Percentiles rank a stretch among this genome's conserved stretches.
These are phyloP conservation scores for Colletotrichum euphorbiae DNA, from an alignment of 2,329 filamentous ascomycete genomes.

Conservation along the genomic window DNA sequence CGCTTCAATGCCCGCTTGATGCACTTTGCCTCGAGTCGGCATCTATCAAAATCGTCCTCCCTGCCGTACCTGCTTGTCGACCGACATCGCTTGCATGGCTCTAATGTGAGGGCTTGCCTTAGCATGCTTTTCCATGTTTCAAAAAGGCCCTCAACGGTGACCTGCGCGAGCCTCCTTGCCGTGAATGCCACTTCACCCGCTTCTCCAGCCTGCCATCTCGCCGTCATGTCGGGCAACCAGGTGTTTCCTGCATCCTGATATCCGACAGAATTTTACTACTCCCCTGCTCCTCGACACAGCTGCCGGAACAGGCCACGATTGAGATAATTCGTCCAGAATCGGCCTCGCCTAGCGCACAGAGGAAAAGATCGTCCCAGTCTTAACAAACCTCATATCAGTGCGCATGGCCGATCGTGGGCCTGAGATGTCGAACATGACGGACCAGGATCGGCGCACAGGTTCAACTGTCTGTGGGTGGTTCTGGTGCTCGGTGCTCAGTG, in stretches of 20 bases:
- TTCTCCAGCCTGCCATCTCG: constrained; percentile 3
- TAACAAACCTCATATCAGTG: constrained; percentile 19
- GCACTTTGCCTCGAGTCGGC: constrained; percentile 25
- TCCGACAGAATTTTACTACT: neutral
- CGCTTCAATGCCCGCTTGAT: constrained; percentile 25
- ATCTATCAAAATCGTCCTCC: constrained; percentile 19
- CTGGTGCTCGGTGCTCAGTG: constrained; percentile 25
- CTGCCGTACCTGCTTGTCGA: constrained; percentile 21
- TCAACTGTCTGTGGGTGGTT: constrained; percentile 36
- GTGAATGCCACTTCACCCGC: constrained; percentile 16
- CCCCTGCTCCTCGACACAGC: neutral
- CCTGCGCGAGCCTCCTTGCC: constrained; percentile 3
- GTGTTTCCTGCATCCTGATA: constrained; percentile 7
- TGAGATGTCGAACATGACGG: constrained; percentile 30
- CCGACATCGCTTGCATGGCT: constrained; percentile 15
- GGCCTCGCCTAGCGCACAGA: constrained; percentile 14
- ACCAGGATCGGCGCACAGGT: constrained; percentile 38
- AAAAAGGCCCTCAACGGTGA: constrained; percentile 16
- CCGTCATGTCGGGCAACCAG: constrained; percentile 5
- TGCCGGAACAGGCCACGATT: constrained; percentile 14
- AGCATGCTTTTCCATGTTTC: constrained; percentile 29
- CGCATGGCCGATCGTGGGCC: constrained; percentile 28
- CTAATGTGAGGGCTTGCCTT: constrained; percentile 22
- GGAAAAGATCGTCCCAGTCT: constrained; percentile 11
- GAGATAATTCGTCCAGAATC: constrained; percentile 3